Conservation (phyloP, 805 yeast genomes). For the Pichia manshurica region DNA sequence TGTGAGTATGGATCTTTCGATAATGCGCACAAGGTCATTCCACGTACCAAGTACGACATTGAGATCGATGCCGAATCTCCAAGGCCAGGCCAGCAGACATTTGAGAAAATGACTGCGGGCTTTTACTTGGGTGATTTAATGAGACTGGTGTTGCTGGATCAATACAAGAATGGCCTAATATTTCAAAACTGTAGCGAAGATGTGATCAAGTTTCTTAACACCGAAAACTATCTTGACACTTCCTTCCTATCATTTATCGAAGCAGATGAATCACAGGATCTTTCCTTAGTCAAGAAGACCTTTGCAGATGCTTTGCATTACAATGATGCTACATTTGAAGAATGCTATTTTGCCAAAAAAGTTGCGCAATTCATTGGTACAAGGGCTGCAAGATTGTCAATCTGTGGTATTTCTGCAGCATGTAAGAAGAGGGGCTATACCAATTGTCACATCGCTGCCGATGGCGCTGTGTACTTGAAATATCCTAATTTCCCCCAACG, state of each 20-base stretch:
- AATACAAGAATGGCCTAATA: conserved; percentile 57
- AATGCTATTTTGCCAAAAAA: conserved; percentile 76
- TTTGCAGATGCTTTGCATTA: conserved; percentile 50
- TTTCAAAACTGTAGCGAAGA: conserved; percentile 57
- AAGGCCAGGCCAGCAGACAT: conserved; percentile 95
- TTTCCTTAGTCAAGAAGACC: conserved; percentile 66
- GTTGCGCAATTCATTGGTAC: conserved; percentile 86
- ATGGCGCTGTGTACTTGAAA: conserved; percentile 91
- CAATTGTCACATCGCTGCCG: conserved; percentile 90
- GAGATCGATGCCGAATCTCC: conserved; percentile 84
- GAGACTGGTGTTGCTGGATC: conserved; percentile 74
- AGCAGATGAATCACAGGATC: conserved; percentile 83
- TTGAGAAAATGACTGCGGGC: conserved; percentile 98
- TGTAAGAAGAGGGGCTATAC: conserved; percentile 80
- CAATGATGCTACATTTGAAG: conserved; percentile 67
- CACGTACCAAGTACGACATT: conserved; percentile 85
- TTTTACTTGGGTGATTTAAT: conserved; percentile 92
- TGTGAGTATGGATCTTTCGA: conserved; percentile 99
- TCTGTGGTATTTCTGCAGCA: conserved; percentile 96
- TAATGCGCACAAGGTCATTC: conserved; percentile 79
- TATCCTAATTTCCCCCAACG: conserved; percentile 92
- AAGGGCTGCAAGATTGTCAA: conserved; percentile 89
- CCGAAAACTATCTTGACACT: conserved; percentile 78
- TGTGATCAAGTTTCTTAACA: conserved; percentile 47
- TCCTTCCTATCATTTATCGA: conserved; percentile 83